A percentile compares a stretch with the other conserved stretches of the same genome.
Conservation (phyloP, 148 eudicot species). For the Rheum nobile region DNA sequence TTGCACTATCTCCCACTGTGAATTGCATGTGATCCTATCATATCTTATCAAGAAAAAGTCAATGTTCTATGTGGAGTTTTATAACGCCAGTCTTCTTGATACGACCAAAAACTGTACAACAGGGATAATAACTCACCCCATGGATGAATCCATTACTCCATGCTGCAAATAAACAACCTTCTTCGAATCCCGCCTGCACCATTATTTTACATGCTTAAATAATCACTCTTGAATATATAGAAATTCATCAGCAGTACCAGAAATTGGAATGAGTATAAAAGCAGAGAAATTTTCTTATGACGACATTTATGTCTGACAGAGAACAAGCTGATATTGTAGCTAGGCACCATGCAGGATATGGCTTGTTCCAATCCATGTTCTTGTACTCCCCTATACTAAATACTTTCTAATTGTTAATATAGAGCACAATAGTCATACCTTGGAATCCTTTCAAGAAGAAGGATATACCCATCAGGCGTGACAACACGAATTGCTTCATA, state of each 20-base stretch:
- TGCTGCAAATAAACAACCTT: constrained; percentile 94
- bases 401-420: background rate
- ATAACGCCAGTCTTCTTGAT: no score
- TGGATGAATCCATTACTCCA: constrained; percentile 93
- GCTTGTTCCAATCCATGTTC: background rate
- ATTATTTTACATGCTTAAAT: constrained; percentile 6
- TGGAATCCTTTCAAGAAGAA: constrained; percentile 89
- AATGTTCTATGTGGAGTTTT: no score
- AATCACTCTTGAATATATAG: background rate
- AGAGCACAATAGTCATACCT: constrained; percentile 32
- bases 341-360: background rate
- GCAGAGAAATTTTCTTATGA: background rate
- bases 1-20: background rate
- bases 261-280: background rate
- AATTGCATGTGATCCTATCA: background rate
- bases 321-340: background rate
- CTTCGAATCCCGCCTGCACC: constrained; percentile 72
- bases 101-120: background rate
- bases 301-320: background rate
- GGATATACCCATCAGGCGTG: constrained; percentile 88
- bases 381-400: background rate
- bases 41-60: no score
- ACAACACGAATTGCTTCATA: constrained; percentile 94
- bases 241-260: background rate
- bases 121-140: constrained; percentile 56